Conservation (phyloP, 1,284 basidiomycete genomes). For the Lentinula novae-zelandiae region DNA sequence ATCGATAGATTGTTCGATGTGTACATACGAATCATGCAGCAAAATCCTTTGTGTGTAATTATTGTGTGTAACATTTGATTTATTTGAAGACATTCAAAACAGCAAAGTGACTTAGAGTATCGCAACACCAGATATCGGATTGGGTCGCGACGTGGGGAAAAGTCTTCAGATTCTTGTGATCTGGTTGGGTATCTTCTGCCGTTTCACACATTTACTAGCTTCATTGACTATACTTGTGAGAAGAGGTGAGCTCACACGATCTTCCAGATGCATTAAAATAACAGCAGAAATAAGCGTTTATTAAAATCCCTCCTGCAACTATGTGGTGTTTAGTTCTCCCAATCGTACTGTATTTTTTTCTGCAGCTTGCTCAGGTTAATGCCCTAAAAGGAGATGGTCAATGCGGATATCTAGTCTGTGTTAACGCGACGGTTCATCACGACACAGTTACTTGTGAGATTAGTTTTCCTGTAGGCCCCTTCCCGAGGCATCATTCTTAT, state of each 20-base stretch:
- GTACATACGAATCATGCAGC: neutral
- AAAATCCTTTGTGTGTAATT: neutral
- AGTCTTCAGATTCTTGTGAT: neutral
- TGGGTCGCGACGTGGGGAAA: slow-evolving; percentile 1
- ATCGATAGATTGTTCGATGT: neutral
- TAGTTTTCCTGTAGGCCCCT: too few species aligned
- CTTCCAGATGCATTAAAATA: neutral
- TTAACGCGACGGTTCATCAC: slow-evolving; percentile 15
- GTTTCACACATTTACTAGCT: neutral
- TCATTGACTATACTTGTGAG: neutral
- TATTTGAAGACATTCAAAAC: neutral
- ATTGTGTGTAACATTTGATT: neutral
- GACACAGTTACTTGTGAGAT: slow-evolving; percentile 13
- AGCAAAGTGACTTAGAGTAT: neutral
- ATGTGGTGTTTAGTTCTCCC: neutral
- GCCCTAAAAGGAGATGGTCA: slow-evolving; percentile 14
- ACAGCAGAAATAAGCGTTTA: neutral
- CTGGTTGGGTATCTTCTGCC: neutral
- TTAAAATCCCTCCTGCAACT: neutral
- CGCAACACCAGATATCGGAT: neutral
- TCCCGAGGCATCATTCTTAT: too few species aligned
- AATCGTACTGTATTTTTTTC: neutral
- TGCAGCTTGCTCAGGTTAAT: neutral
- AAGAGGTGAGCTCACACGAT: neutral
- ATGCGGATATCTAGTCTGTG: slow-evolving; percentile 15